phyloP scores from a whole-genome alignment of 345 rosid species.

The Atalantia buxifolia region DNA sequence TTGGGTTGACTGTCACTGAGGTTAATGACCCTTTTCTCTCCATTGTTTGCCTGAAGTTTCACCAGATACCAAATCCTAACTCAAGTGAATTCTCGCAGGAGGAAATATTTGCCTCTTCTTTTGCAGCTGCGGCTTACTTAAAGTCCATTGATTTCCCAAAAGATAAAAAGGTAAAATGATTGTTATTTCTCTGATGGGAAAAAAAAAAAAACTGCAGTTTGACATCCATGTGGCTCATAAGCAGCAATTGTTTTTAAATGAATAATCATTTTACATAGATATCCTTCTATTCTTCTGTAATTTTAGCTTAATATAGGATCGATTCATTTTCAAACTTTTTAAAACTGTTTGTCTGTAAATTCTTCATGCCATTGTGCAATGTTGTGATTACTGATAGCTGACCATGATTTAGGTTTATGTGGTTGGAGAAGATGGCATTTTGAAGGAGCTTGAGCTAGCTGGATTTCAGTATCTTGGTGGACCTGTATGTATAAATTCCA shows the following conservation, averaged over 20 bases:
- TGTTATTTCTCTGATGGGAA: not conserved
- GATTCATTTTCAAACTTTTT: not conserved
- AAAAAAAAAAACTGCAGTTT: not conserved
- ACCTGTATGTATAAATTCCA: conserved; percentile 59
- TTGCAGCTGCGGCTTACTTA: conserved; percentile 95
- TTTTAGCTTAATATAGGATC: not conserved
- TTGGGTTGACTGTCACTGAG: conserved; percentile 79
- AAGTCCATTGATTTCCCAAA: conserved; percentile 86
- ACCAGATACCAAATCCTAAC: not conserved
- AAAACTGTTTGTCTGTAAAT: not conserved
- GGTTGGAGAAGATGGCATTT: conserved; percentile 95
- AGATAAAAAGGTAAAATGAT: conserved; percentile 68
- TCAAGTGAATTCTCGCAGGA: conserved; percentile 45
- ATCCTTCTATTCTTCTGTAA: not conserved
- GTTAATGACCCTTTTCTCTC: conserved; percentile 23
- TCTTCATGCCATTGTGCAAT: not conserved
- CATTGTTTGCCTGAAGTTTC: not conserved
- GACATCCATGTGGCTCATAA: not conserved
- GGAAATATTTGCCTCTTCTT: conserved; percentile 95
- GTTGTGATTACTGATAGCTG: conserved; percentile 12
- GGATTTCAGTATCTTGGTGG: conserved; percentile 95
- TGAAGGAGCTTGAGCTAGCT: conserved; percentile 97
- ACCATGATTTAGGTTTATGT: conserved; percentile 69
- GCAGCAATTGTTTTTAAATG: not conserved
- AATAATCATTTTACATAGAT: too few species aligned